Conservation (phyloP, 177 flowering plant species). For the Vitis hybrid region DNA sequence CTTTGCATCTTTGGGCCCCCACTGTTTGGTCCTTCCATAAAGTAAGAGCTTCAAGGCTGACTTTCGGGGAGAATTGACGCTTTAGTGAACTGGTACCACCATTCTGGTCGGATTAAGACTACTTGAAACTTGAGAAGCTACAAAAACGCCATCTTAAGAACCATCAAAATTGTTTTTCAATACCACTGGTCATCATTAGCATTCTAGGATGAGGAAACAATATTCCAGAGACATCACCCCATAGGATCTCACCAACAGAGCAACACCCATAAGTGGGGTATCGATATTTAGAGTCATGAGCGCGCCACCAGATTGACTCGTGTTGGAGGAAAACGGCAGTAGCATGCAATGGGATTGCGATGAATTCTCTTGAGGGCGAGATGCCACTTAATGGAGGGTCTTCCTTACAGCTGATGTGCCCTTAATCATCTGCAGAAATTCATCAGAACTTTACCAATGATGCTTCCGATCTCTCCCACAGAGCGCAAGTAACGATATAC, state of each 20-base stretch:
- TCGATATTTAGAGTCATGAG: too few species aligned
- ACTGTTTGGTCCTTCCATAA: constrained; percentile 42
- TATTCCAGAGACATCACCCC: constrained; percentile 75
- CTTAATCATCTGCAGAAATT: too few species aligned
- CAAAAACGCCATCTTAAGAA: constrained; percentile 25
- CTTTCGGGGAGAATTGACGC: constrained; percentile 29
- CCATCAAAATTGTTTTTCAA: constrained; percentile 40
- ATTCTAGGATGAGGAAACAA: constrained; percentile 65
- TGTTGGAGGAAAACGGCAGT: too few species aligned
- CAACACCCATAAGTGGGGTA: too few species aligned
- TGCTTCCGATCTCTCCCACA: too few species aligned
- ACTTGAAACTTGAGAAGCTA: constrained; percentile 13
- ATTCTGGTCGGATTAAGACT: constrained; percentile 24
- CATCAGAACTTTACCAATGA: too few species aligned
- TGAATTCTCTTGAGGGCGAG: too few species aligned
- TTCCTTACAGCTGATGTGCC: too few species aligned
- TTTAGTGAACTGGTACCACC: constrained; percentile 42
- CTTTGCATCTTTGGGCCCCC: constrained; percentile 53
- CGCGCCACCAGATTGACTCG: too few species aligned
- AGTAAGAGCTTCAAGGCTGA: constrained; percentile 52
- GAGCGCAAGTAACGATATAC: too few species aligned
- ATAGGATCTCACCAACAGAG: constrained; percentile 31
- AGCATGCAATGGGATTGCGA: too few species aligned
- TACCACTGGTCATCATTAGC: constrained; percentile 73
- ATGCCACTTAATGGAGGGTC: too few species aligned